Conservation (phyloP, 2,329 filamentous ascomycete genomes). For the Knufia petricola region DNA sequence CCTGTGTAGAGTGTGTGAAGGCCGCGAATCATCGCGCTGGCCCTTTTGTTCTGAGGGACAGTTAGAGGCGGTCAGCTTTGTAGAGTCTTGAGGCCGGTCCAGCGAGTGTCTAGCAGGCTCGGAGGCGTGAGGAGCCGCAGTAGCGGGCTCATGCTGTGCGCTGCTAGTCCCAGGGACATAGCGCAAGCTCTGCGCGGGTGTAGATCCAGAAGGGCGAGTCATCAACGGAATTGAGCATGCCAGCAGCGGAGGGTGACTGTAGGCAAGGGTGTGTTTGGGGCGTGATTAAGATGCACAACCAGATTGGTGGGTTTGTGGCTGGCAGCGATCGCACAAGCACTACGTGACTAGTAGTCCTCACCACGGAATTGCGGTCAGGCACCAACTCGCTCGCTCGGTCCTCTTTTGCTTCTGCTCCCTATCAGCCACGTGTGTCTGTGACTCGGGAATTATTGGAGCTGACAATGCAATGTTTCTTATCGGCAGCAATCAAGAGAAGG, state of each 20-base stretch:
- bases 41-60: background rate
- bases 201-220: conserved; percentile 6
- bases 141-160: conserved; percentile 1
- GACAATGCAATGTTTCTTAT: background rate
- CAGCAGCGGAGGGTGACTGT: background rate
- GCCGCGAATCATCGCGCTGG: background rate
- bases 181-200: conserved; percentile 8
- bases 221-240: conserved; percentile 3
- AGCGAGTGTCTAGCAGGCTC: background rate
- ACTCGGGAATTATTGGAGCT: background rate
- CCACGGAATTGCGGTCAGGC: conserved; percentile 6
- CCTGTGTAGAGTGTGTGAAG: background rate
- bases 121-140: background rate
- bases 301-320: conserved; percentile 3
- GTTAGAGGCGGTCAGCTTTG: conserved; percentile 1
- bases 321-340: background rate
- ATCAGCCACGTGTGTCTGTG: background rate
- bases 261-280: conserved; percentile 6
- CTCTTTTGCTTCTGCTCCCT: background rate
- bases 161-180: background rate
- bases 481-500: background rate
- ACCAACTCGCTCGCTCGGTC: background rate
- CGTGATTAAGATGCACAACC: conserved; percentile 2
- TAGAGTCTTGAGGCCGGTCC: background rate
- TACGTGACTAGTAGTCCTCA: background rate